Conservation (phyloP, 495 filamentous ascomycete genomes). For the Penicillium subrubescens region DNA sequence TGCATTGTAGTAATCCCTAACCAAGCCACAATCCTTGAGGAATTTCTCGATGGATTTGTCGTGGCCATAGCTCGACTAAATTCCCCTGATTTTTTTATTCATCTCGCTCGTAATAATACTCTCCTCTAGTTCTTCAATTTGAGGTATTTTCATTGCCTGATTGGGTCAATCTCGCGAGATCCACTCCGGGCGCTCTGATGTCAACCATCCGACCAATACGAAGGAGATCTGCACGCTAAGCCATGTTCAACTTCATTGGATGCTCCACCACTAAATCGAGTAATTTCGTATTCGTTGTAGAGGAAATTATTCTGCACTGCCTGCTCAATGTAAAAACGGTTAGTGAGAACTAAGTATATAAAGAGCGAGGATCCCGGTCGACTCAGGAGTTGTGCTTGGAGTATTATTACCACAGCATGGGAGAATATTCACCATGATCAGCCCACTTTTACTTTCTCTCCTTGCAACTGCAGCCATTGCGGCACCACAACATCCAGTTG, state of each 20-base stretch:
- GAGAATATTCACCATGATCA: conserved; percentile 3
- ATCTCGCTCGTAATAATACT: neutral
- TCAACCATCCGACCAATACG: conserved; percentile 14
- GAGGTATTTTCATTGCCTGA: neutral
- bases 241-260: neutral
- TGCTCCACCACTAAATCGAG: neutral
- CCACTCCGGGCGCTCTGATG: conserved; percentile 2
- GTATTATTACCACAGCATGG: too few species aligned
- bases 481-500: neutral
- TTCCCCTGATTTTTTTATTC: neutral
- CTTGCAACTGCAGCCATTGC: conserved; percentile 4
- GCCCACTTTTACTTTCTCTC: conserved; percentile 3
- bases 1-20: conserved; percentile 1
- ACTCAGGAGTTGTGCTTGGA: neutral
- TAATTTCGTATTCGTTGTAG: conserved; percentile 13
- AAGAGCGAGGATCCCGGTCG: neutral
- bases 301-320: neutral
- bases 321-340: neutral
- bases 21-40: neutral
- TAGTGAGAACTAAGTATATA: neutral
- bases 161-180: conserved; percentile 17
- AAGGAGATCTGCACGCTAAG: conserved; percentile 7
- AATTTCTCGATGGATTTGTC: neutral
- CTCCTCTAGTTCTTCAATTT: neutral
- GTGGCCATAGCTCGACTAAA: neutral